These are phyloP conservation scores for Eucalyptus pumila DNA, from an alignment of 345 rosid genomes.

Conservation along the genomic window DNA sequence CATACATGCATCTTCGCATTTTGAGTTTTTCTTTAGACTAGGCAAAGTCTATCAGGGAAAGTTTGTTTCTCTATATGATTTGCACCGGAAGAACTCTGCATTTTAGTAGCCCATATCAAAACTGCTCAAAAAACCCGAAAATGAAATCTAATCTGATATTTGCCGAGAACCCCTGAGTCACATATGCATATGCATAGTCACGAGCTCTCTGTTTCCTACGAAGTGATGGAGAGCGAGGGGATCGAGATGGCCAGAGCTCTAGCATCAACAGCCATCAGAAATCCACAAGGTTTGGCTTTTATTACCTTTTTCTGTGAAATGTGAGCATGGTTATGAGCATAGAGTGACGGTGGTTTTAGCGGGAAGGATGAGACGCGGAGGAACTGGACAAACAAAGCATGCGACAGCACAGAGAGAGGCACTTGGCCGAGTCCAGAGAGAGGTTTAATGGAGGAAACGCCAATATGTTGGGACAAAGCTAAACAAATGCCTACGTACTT, in stretches of 20 bases:
- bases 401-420: neutral
- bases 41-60: neutral
- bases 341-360: neutral
- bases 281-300: neutral
- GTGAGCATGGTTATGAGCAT: neutral
- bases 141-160: neutral
- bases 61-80: neutral
- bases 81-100: neutral
- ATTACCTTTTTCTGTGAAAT: neutral
- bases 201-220: neutral
- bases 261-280: neutral
- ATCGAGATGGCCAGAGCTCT: neutral
- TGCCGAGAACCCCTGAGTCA: neutral
- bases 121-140: neutral
- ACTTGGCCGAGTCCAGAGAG: neutral
- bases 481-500: neutral
- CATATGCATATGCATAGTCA: neutral
- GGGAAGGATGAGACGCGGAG: neutral
- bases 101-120: neutral
- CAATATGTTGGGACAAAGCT: neutral
- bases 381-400: neutral
- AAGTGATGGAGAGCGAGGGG: neutral
- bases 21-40: neutral
- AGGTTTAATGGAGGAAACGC: neutral
- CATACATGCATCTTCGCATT: neutral